phyloP scores from a whole-genome alignment of 352 stramenopile species.

The Elongisporangium undulatum region DNA sequence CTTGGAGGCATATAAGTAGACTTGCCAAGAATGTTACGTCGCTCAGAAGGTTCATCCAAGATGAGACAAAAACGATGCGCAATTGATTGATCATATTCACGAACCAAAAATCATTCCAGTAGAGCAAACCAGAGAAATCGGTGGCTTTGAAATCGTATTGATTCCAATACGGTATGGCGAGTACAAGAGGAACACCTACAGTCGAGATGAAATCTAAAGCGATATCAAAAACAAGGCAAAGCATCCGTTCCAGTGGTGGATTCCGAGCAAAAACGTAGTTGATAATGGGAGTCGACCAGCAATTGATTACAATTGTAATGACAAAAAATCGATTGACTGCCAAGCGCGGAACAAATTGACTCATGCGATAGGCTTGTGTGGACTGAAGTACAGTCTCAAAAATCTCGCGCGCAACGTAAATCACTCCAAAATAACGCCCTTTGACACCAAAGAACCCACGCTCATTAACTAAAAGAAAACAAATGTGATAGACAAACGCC shows the following conservation, averaged over 20 bases:
- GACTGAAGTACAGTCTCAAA: slow-evolving; percentile 1
- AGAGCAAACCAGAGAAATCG: slow-evolving; percentile 11
- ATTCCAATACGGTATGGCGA: slow-evolving; percentile 9
- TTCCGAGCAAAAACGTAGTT: slow-evolving; percentile 7
- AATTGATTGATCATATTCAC: slow-evolving; percentile 19
- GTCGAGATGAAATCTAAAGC: slow-evolving; percentile 13
- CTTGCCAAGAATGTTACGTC: slow-evolving; percentile 7
- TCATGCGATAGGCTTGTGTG: slow-evolving; percentile 2
- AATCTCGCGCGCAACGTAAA: neutral
- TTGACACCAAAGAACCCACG: neutral
- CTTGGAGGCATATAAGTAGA: too few species aligned
- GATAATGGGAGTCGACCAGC: slow-evolving; percentile 8
- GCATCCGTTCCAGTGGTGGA: slow-evolving; percentile 9
- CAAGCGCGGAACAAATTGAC: slow-evolving; percentile 1
- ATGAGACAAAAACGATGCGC: slow-evolving; percentile 17
- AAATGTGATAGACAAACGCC: too few species aligned
- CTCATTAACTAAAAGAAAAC: too few species aligned
- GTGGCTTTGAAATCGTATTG: slow-evolving; percentile 6
- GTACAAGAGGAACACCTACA: slow-evolving; percentile 11
- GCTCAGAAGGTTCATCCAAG: slow-evolving; percentile 14
- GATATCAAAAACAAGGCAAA: slow-evolving; percentile 14
- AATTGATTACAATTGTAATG: slow-evolving; percentile 1
- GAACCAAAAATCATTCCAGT: slow-evolving; percentile 23
- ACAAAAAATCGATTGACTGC: neutral
- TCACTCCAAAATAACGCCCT: neutral